Conservation (phyloP, 2,329 filamentous ascomycete species). For the Sporothrix sp. region DNA sequence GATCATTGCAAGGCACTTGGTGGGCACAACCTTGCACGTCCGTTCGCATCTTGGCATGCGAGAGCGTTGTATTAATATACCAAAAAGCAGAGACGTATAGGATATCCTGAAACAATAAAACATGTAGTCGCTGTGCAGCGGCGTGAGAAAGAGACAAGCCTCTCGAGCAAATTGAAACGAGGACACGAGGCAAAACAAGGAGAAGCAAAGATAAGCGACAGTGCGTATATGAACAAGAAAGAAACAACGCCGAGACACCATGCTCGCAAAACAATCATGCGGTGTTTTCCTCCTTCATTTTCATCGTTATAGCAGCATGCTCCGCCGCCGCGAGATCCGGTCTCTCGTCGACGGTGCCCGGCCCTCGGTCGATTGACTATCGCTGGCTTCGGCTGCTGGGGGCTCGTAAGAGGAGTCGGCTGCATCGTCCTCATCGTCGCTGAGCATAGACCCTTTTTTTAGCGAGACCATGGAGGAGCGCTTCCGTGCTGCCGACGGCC, state of each 20-base stretch:
- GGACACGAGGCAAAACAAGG: not conserved
- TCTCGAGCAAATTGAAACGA: not conserved
- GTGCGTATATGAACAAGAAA: not conserved
- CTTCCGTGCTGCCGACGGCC: constrained; percentile 26
- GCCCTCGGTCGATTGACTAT: constrained; percentile 14
- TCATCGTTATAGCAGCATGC: constrained; percentile 47
- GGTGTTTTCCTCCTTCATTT: not conserved
- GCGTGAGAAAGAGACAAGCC: too few species aligned
- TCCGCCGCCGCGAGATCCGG: constrained; percentile 39
- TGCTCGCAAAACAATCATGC: not conserved
- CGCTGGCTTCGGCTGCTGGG: constrained; percentile 17
- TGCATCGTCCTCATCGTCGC: constrained; percentile 26
- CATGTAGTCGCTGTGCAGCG: constrained; percentile 10
- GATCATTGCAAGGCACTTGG: too few species aligned
- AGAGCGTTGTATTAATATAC: not conserved
- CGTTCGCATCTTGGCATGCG: too few species aligned
- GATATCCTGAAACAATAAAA: constrained; percentile 18
- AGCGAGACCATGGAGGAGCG: constrained; percentile 33
- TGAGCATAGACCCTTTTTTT: constrained; percentile 25
- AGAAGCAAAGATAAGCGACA: not conserved
- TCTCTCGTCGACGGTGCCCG: constrained; percentile 21
- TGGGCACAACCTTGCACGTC: too few species aligned
- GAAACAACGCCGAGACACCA: constrained; percentile 5
- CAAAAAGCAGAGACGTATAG: constrained; percentile 8
- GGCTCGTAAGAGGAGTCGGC: constrained; percentile 23